Conservation (phyloP, 352 stramenopile genomes). For the Phytophthora cactorum region DNA sequence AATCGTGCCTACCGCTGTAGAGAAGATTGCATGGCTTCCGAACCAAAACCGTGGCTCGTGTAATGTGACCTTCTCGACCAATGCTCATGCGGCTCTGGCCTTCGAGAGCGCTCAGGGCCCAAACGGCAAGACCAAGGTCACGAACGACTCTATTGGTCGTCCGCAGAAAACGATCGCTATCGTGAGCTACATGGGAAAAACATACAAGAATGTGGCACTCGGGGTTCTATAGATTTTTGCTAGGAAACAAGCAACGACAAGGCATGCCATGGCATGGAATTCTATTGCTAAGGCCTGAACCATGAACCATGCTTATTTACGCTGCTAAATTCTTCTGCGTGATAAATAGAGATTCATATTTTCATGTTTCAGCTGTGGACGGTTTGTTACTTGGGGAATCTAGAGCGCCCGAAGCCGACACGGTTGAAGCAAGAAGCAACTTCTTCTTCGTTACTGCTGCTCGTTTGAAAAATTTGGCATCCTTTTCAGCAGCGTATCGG, state of each 20-base stretch:
- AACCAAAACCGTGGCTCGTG: constrained; percentile 74
- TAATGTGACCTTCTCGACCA: constrained; percentile 72
- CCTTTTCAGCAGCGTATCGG: constrained; percentile 58
- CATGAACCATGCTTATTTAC: constrained; percentile 14
- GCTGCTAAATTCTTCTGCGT: constrained; percentile 22
- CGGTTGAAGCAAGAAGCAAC: constrained; percentile 29
- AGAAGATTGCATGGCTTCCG: constrained; percentile 67
- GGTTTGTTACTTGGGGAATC: constrained; percentile 28
- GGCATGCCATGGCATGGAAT: too few relatives aligned
- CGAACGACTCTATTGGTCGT: constrained; percentile 70
- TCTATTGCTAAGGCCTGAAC: too few relatives aligned
- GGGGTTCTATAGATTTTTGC: constrained; percentile 41
- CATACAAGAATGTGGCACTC: constrained; percentile 72
- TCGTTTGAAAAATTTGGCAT: constrained; percentile 83
- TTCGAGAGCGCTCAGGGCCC: constrained; percentile 58
- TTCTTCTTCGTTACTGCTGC: constrained; percentile 80
- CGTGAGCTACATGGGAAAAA: constrained; percentile 62
- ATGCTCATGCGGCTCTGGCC: constrained; percentile 66
- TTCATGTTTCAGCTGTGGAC: constrained; percentile 39
- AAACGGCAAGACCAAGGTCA: constrained; percentile 43
- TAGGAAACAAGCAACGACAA: constrained; percentile 15
- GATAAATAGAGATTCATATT: constrained; percentile 36
- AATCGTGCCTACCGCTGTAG: constrained; percentile 70
- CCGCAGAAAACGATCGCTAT: constrained; percentile 75
- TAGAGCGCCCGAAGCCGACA: background rate